Percentiles rank a stretch among this genome's conserved stretches.
phyloP scores from a whole-genome alignment of 768 basidiomycete genomes.

The Leccinum subtestaceum region DNA sequence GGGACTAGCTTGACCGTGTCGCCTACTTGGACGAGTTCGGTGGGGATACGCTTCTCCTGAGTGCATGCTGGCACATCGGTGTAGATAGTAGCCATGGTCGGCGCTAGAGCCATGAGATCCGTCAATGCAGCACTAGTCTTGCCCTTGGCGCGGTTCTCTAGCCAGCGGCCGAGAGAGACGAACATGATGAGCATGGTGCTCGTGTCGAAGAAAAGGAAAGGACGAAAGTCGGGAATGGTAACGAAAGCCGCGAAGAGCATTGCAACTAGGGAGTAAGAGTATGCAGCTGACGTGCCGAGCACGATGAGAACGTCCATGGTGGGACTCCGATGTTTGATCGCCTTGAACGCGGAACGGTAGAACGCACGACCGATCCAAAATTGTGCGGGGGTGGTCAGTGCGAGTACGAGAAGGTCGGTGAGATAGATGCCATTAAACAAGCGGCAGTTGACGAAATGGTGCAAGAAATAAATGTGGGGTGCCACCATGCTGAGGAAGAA shows the following conservation, averaged over 20 bases:
- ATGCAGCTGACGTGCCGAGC: conserved; percentile 92
- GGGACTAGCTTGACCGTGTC: conserved; percentile 93
- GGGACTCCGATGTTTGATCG: conserved; percentile 81
- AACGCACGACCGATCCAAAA: conserved; percentile 89
- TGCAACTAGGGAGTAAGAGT: conserved; percentile 78
- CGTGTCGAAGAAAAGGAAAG: conserved; percentile 95
- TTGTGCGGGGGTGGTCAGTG: conserved; percentile 87
- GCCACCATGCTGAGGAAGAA: conserved; percentile 90
- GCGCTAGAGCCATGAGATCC: conserved; percentile 92
- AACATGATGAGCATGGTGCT: conserved; percentile 99
- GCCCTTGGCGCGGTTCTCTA: conserved; percentile 97
- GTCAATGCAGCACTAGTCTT: conserved; percentile 95
- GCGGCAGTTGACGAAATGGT: conserved; percentile 45
- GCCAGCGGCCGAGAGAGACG: conserved; percentile 89
- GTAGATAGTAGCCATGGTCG: conserved; percentile 95
- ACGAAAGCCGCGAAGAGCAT: conserved; percentile 68
- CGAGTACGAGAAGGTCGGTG: conserved; percentile 72
- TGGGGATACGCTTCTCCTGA: conserved; percentile 86
- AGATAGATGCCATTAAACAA: conserved; percentile 72
- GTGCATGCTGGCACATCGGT: conserved; percentile 78
- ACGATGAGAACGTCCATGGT: conserved; percentile 99
- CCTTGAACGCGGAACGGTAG: conserved; percentile 87
- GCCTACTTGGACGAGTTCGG: conserved; percentile 91
- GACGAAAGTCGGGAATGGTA: conserved; percentile 64
- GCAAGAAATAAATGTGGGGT: conserved; percentile 62